Evolutionary conservation across 73 alveolate species (phyloP), one percentile per base, ranked within the genome.

Genomic region (Tetrahymena malaccensis): DNA sequence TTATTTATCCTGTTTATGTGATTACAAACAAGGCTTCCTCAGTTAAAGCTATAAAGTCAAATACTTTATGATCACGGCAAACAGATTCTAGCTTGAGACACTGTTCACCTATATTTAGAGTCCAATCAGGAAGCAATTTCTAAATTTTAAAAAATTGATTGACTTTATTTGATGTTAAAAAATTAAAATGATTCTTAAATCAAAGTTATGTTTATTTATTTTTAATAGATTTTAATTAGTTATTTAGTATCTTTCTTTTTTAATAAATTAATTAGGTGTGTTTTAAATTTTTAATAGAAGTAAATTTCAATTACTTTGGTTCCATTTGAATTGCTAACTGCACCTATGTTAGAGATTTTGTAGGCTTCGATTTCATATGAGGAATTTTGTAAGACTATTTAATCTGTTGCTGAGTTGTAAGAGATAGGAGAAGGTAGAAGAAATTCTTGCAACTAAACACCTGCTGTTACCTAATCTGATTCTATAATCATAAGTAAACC

Each of bases 331-430:
- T 95, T 50, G n/a, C 85, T 22, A 4, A 50, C 55, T 3, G 97
- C 84, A 34, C 93, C 94, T 43, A 95, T 37, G 94, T 95, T 89
- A 7, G 97, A 93, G 55, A 50, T 85, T 95, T 95, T 95, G 56
- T 95, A 95, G 10, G 85, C 85, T 56, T 95, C 97, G 19, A 95
- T 40, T 95, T 95, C 97, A 55, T 95, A 95, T 17, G 95, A 95
- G 50, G 95, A 70, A 35, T 85, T 95, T 95, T 95, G 44, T 10
- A 95, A 43, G 16, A 95, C 94, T n/a, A 95, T 85, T 35, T 89
- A 33, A 43, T 95, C 97, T 34, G 55, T 27, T 16, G 31, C 34
- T 13, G 55, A 8, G 25, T 93, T 56, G 55, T 95, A 95, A 89
- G 85, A 21, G 35, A 95, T 89, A 10, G 97, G 97, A 35, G 95